Conservation (phyloP, 228 moss, liverwort and hornwort genomes). For the Sphagnum fallax region DNA sequence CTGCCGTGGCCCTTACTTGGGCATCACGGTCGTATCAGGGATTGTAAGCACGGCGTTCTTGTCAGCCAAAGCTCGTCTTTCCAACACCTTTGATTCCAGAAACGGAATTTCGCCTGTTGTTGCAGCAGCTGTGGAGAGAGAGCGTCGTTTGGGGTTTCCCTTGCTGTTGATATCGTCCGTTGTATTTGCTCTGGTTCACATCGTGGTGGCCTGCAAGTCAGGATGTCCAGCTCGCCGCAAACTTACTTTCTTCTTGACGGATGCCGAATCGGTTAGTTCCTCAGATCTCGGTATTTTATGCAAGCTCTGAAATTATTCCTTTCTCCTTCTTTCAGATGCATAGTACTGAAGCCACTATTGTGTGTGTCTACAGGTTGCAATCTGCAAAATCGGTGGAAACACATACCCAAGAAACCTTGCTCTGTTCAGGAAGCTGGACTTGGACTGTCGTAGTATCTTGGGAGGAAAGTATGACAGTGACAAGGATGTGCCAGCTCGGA, state of each 20-base stretch:
- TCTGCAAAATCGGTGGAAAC: conserved; percentile 7
- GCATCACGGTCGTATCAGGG: conserved; percentile 27
- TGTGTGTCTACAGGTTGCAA: no score
- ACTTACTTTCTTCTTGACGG: conserved; percentile 35
- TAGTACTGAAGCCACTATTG: no score
- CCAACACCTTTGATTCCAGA: conserved; percentile 12
- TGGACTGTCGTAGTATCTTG: conserved; percentile 25
- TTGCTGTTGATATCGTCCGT: conserved; percentile 41
- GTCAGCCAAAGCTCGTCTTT: conserved; percentile 19
- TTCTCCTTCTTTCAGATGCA: no score
- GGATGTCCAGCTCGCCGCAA: conserved; percentile 48
- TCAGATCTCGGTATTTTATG: no score
- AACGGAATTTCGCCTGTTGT: conserved; percentile 17
- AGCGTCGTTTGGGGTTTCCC: conserved; percentile 19
- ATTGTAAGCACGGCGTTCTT: conserved; percentile 37
- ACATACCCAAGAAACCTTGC: conserved; percentile 29
- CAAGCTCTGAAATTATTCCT: no score
- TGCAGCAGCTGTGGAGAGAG: not conserved
- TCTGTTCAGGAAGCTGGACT: conserved; percentile 28
- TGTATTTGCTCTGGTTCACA: conserved; percentile 34
- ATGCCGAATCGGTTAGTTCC: conserved; percentile 16
- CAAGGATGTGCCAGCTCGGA: conserved; percentile 37
- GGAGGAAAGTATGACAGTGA: conserved; percentile 29
- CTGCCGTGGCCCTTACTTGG: conserved; percentile 45
- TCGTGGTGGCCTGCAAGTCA: conserved; percentile 48